Conservation (phyloP, 805 yeast species). For the Yarrowia sp. region DNA sequence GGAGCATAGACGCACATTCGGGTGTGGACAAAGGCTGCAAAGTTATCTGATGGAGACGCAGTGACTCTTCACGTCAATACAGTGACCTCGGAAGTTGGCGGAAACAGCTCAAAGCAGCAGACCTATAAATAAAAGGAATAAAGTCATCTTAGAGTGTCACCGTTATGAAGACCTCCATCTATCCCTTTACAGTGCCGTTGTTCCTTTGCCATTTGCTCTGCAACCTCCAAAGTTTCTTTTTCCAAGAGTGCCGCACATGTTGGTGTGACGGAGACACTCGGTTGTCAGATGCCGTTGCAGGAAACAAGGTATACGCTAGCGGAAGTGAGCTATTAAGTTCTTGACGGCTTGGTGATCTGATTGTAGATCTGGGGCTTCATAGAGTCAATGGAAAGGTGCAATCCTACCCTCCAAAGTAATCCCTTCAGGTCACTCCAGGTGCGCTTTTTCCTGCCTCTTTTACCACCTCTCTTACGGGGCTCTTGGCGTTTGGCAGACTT, state of each 20-base stretch:
- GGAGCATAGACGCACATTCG: too few species aligned
- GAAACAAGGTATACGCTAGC: not conserved
- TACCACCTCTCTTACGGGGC: not conserved
- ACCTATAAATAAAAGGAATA: too few species aligned
- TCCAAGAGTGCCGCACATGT: not conserved
- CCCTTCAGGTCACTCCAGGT: not conserved
- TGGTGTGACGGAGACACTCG: too few species aligned
- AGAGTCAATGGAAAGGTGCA: too few species aligned
- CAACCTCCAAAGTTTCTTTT: not conserved
- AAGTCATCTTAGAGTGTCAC: not conserved
- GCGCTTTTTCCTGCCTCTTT: slow-evolving; percentile 9
- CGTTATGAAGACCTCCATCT: not conserved
- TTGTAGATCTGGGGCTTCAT: not conserved
- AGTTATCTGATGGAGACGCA: slow-evolving; percentile 17
- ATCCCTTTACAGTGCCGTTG: not conserved
- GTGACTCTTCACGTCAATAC: too few species aligned
- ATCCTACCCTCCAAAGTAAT: too few species aligned
- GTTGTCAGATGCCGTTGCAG: too few species aligned
- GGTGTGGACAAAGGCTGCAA: not conserved
- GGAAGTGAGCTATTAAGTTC: not conserved
- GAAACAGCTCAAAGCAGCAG: not conserved
- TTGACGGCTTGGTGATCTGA: not conserved
- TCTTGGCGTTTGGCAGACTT: not conserved
- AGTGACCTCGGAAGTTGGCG: too few species aligned
- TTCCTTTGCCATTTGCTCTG: not conserved